Base-by-base conservation (phyloP, 495 filamentous ascomycete genomes). In the Friedmanniomyces simplex region DNA sequence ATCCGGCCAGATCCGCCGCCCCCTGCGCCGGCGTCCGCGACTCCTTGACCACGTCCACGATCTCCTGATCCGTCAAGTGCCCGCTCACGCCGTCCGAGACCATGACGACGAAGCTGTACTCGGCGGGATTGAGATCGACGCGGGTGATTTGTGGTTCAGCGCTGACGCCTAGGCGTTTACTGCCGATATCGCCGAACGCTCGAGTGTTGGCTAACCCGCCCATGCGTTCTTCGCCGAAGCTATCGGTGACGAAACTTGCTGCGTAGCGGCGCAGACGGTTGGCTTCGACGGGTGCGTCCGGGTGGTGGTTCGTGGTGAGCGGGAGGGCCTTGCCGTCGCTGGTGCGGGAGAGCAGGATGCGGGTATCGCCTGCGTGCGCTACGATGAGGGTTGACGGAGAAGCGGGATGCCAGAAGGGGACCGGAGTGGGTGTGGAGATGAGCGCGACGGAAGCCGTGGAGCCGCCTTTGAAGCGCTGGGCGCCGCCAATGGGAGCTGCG, bases 151-250 rank as follows among this genome's bases (percentile, higher is more conserved):
- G 91, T 0, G 93, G 93, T 70, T 98, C 93, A 1, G 93, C 94
- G 1, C 83, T 87, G 4, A 98, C 91, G 32, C 93, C 93, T 39
- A 97, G 82, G 46, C 89, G 87, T 69, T 98, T 98, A 36, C 84
- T 86, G 52, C 79, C 79, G 63, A 95, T 86, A 71, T 97, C 93
- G 30, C 93, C 93, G 64, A 98, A 96, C 1, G 91, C 78, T 6
- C 93, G 87, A 10, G 87, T 91, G 72, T 98, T 98, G 63, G 93
- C 93, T 0, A 98, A 80, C 0, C 91, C 90, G 52, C 82, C 82
- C 73, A 98, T 89, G 59, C 93, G 89, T 69, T 97, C 94, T 70
- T 98, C 94, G 64, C 93, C 93, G 66, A 97, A 97, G 16, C 88
- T 93, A 68, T 98, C 93, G 0, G 91, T 95, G 22, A 94, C 82